Base-by-base conservation (phyloP, 768 basidiomycete species). In the Tylopilus cervinicoccineus region DNA sequence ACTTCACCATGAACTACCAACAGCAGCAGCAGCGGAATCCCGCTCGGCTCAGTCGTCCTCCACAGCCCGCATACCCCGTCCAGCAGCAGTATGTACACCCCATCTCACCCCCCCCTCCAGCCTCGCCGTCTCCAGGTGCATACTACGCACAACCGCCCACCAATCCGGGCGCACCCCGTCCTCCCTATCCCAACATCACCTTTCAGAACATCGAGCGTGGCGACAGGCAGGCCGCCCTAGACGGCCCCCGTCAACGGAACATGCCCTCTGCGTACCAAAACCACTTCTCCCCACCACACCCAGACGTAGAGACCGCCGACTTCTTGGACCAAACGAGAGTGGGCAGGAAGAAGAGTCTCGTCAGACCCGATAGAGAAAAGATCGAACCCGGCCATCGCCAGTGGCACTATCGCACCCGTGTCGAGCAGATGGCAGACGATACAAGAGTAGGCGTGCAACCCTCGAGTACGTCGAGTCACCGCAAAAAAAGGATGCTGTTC, bases 331-430 rank as follows among this genome's bases (percentile, higher is more conserved):
- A 76, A 3, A 68, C 73, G 14, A 73, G 75, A 49, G 78, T 90
- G 7, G 70, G 75, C 49, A 73, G 96, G 63, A 97, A 96, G 77
- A 94, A 93, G 76, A 89, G 86, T 64, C 77, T 99, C 16, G 89
- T 97, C 45, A 75, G 78, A 47, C 95, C 95, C 5, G 95, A 99
- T 68, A 76, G 95, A 48, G 94, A 96, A 74, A 92, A 94, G 76
- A 90, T 97, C 57, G 93, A 97, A 61, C 93, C 93, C 10, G 83
- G 83, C 34, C 93, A 97, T 73, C 80, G 93, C 42, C 84, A 93
- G 60, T 98, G 86, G 85, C 88, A 97, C 70, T 98, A 98, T 70
- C 83, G 90, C 45, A 82, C 77, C 48, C 93, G 89, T 69, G 90
- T 90, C 17, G 86, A 86, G 20, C 81, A 84, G 64, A 71, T 88